Conservation (phyloP, 805 yeast species). For the Pichia scutulata region DNA sequence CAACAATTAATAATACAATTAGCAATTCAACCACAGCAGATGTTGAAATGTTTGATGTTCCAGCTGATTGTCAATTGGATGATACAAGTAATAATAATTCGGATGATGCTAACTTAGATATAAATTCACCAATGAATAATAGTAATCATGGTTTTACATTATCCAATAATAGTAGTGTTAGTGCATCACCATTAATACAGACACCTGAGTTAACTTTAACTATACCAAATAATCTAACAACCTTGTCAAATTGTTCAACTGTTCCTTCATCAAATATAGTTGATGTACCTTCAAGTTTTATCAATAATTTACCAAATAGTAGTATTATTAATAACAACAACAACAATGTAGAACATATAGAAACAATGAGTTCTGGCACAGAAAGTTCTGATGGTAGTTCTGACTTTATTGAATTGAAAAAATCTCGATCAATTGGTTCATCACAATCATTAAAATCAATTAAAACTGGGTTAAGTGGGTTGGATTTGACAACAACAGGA, state of each 20-base stretch:
- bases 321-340: neutral
- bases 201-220: neutral
- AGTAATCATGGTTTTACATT: neutral
- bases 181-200: neutral
- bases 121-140: neutral
- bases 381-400: neutral
- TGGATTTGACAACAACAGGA: conserved; percentile 25
- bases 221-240: neutral
- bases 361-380: neutral
- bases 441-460: conserved; percentile 19
- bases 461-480: conserved; percentile 27
- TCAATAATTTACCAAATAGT: conserved; percentile 1
- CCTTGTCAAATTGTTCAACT: neutral
- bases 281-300: conserved; percentile 9
- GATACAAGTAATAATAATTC: neutral
- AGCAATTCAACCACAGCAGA: conserved; percentile 5
- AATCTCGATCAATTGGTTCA: conserved; percentile 17
- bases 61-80: conserved; percentile 32
- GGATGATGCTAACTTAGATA: neutral
- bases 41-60: conserved; percentile 32
- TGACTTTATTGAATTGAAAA: conserved; percentile 3
- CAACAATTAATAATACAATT: conserved; percentile 4
- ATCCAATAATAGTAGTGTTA: neutral
- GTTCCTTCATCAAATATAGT: neutral
- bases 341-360: conserved; percentile 1